These are phyloP conservation scores for Eucalyptus erythrocorys DNA, from an alignment of 345 rosid genomes.

Conservation along the genomic window DNA sequence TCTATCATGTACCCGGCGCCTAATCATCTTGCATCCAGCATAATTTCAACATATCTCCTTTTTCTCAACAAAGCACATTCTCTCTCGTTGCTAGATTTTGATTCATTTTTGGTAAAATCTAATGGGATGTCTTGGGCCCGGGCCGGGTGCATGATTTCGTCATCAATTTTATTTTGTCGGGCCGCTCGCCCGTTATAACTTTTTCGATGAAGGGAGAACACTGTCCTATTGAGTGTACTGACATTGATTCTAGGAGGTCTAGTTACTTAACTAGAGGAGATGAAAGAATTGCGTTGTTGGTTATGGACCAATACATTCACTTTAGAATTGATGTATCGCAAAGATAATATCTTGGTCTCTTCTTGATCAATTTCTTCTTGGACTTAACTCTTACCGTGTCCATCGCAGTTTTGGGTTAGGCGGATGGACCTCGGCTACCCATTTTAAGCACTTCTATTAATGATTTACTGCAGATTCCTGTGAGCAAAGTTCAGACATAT, in stretches of 20 bases:
- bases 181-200: neutral
- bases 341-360: neutral
- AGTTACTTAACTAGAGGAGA: neutral
- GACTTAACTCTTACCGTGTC: neutral
- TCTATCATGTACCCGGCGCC: neutral
- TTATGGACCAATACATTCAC: neutral
- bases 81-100: neutral
- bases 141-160: neutral
- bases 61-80: neutral
- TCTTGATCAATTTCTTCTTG: neutral
- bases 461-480: conserved; percentile 74
- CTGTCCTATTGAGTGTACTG: neutral
- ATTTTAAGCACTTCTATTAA: neutral
- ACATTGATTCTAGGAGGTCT: neutral
- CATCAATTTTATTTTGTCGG: neutral
- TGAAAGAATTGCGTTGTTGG: neutral
- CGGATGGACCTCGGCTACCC: neutral
- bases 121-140: neutral
- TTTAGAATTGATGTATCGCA: neutral
- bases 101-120: neutral
- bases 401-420: neutral
- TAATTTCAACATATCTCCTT: neutral
- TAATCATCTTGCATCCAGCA: neutral
- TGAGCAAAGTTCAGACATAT: conserved; percentile 72
- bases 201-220: neutral